phyloP scores from a whole-genome alignment of 805 yeast species.

The Kazachstania bromeliacearum region DNA sequence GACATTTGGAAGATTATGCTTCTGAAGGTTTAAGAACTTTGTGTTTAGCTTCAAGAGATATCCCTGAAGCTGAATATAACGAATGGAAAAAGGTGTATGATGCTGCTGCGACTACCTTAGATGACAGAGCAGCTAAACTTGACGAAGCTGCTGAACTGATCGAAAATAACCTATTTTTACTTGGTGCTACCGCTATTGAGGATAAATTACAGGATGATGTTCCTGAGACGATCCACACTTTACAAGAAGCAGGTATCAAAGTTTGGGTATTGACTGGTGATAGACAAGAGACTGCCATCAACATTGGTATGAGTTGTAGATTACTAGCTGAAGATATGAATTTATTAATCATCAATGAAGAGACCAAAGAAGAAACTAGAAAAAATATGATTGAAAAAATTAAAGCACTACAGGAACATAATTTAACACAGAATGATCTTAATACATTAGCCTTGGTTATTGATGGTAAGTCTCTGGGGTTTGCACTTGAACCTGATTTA shows the following conservation, averaged over 20 bases:
- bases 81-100: conserved; percentile 60
- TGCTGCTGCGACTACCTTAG: conserved; percentile 75
- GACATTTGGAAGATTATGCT: conserved; percentile 93
- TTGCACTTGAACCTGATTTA: conserved; percentile 71
- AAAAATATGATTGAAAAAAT: conserved; percentile 67
- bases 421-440: conserved; percentile 55
- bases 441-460: conserved; percentile 82
- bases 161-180: conserved; percentile 64
- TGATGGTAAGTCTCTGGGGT: conserved; percentile 87
- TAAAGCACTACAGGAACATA: conserved; percentile 59
- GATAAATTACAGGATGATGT: conserved; percentile 97
- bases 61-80: conserved; percentile 68
- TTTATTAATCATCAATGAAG: conserved; percentile 80
- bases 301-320: conserved; percentile 97
- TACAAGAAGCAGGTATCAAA: conserved; percentile 94
- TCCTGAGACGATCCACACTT: conserved; percentile 90
- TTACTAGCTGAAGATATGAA: conserved; percentile 94
- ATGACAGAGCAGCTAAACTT: conserved; percentile 60
- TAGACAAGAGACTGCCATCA: conserved; percentile 96
- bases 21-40: conserved; percentile 91
- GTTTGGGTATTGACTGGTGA: conserved; percentile 98
- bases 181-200: conserved; percentile 98
- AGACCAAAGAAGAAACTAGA: conserved; percentile 63
- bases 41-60: conserved; percentile 79
- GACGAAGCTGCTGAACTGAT: conserved; percentile 86